phyloP scores from a whole-genome alignment of 2,329 filamentous ascomycete genomes.

The Colletotrichum siamense region DNA sequence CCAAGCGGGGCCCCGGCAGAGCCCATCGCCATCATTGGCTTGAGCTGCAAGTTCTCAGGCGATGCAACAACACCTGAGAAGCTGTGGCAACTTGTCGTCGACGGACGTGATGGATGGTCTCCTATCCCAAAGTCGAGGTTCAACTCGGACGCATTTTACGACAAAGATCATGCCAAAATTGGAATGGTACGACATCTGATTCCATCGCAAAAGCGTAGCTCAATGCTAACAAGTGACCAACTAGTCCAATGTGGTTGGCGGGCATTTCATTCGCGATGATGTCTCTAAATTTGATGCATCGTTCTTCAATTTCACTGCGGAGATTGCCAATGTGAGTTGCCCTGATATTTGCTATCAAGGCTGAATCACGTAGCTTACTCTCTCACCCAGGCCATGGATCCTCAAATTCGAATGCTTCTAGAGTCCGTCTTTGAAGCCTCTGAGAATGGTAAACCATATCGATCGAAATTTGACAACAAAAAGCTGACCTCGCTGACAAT shows the following conservation, averaged over 20 bases:
- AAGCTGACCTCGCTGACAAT: neutral
- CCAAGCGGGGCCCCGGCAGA: neutral
- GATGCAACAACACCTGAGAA: slow-evolving; percentile 20
- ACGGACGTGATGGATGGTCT: neutral
- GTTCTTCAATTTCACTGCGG: slow-evolving; percentile 11
- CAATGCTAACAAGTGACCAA: neutral
- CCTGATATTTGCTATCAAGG: rapidly evolving
- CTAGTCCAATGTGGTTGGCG: slow-evolving; percentile 1
- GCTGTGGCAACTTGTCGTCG: slow-evolving; percentile 20
- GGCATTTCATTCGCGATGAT: neutral
- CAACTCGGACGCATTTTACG: neutral
- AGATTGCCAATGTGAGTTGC: neutral
- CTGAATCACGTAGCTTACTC: neutral
- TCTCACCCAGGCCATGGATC: slow-evolving; percentile 2
- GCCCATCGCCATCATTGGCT: slow-evolving; percentile 27
- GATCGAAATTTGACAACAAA: neutral
- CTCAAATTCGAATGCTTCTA: slow-evolving; percentile 1
- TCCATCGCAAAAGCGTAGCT: neutral
- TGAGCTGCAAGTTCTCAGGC: slow-evolving; percentile 27
- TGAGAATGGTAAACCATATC: neutral
- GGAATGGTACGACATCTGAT: neutral
- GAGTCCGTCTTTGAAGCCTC: slow-evolving; percentile 7
- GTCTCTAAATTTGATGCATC: slow-evolving; percentile 5
- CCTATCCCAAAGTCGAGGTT: slow-evolving; percentile 7
- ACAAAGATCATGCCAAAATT: neutral